Conservation (phyloP, 2,329 filamentous ascomycete species). For the Nakataea oryzae region DNA sequence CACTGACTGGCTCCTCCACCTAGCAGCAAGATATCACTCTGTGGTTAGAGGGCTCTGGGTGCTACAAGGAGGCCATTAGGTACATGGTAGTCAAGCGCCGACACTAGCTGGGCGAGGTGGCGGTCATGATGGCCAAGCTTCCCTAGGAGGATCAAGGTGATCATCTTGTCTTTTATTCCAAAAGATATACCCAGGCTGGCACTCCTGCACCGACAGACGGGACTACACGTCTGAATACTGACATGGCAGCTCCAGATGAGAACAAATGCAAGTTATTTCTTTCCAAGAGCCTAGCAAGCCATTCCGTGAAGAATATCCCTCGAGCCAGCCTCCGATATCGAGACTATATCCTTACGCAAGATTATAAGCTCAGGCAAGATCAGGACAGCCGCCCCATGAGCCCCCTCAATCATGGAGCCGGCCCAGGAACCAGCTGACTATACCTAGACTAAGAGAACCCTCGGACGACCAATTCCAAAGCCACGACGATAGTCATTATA, state of each 20-base stretch:
- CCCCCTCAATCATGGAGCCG: too few relatives aligned
- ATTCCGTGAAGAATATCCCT: neutral
- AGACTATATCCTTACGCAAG: neutral
- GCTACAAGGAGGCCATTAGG: neutral
- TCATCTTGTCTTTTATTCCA: neutral
- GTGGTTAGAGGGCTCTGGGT: neutral
- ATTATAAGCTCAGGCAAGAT: neutral
- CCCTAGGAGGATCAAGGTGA: neutral
- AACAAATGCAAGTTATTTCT: neutral
- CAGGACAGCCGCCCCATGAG: neutral
- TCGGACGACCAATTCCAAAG: neutral
- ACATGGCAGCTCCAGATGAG: neutral
- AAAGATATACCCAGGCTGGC: neutral
- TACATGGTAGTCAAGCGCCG: neutral
- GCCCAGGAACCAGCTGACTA: too few relatives aligned
- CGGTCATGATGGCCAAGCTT: neutral
- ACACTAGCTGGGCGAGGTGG: neutral
- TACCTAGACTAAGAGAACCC: neutral
- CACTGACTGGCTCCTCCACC: neutral
- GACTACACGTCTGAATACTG: neutral
- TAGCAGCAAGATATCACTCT: neutral
- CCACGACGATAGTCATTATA: neutral
- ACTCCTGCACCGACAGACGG: too few relatives aligned
- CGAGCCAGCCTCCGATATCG: too few relatives aligned
- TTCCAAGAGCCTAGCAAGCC: neutral